Evolutionary conservation across 257 asterid species (phyloP).

Genomic region (Paraleonurus japonicus): DNA sequence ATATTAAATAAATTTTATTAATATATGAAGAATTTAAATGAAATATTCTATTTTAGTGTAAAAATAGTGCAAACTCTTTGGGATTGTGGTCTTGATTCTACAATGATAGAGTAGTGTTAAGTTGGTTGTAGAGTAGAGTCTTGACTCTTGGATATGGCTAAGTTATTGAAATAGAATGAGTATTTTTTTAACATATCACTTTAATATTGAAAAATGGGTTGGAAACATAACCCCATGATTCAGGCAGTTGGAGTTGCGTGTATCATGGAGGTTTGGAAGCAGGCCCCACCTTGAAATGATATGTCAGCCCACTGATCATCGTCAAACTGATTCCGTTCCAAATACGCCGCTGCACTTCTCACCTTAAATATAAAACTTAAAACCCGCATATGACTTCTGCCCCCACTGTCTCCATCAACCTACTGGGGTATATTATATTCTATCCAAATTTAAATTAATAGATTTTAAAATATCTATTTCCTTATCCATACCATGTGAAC

Average conservation of each 20-base stretch:
- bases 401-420: not conserved
- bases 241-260: not conserved
- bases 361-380: no score
- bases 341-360: constrained; percentile 10
- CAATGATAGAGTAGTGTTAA: no score
- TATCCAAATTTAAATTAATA: not conserved
- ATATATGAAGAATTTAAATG: no score
- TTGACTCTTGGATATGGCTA: no score
- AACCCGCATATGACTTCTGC: not conserved
- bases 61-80: no score
- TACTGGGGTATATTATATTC: not conserved
- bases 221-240: not conserved
- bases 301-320: constrained; percentile 9
- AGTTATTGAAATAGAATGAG: no score
- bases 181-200: no score
- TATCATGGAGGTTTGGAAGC: not conserved
- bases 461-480: not conserved
- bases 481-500: constrained; percentile 16
- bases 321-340: not conserved
- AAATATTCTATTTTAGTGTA: no score
- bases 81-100: no score
- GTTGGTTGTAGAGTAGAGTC: no score
- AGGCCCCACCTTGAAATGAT: constrained; percentile 2
- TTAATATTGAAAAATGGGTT: no score
- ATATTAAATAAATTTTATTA: no score